A percentile compares a stretch with the other conserved stretches of the same genome.
phyloP scores from a whole-genome alignment of 805 yeast species.

The Middelhovenomyces tepae region DNA sequence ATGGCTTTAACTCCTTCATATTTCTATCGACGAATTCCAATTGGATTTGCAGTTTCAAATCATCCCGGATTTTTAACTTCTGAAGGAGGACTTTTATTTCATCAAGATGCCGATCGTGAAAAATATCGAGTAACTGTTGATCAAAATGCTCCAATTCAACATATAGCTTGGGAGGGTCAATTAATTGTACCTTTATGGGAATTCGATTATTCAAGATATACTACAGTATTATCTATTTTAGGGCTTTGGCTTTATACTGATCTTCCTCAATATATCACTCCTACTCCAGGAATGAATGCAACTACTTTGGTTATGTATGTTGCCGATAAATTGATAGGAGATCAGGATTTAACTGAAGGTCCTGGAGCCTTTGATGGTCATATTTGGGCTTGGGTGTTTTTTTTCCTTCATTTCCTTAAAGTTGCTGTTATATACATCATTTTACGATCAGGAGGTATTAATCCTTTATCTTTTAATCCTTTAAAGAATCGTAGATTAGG shows the following conservation, averaged over 20 bases:
- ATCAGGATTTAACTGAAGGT: slow-evolving; percentile 20
- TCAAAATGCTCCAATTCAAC: slow-evolving; percentile 43
- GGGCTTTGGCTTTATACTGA: slow-evolving; percentile 83
- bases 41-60: slow-evolving; percentile 50
- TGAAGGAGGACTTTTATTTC: slow-evolving; percentile 71
- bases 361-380: slow-evolving; percentile 35
- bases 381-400: slow-evolving; percentile 51
- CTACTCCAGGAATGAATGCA: slow-evolving; percentile 85
- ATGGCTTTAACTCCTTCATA: slow-evolving; percentile 72
- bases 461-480: slow-evolving; percentile 57
- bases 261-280: slow-evolving; percentile 78
- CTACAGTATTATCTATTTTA: slow-evolving; percentile 20
- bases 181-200: slow-evolving; percentile 70
- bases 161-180: slow-evolving; percentile 83
- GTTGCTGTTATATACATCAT: slow-evolving; percentile 44
- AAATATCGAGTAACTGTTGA: slow-evolving; percentile 40
- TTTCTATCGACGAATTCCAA: slow-evolving; percentile 58
- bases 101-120: slow-evolving; percentile 43
- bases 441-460: slow-evolving; percentile 63
- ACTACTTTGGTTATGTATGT: slow-evolving; percentile 46
- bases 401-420: slow-evolving; percentile 64
- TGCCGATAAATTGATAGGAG: slow-evolving; percentile 31
- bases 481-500: slow-evolving; percentile 12
- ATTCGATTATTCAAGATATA: slow-evolving; percentile 28
- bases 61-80: slow-evolving; percentile 78